Evolutionary conservation across 1,284 basidiomycete genomes (phyloP), one percentile per base, ranked within the genome.

Genomic region (Rhodotorula sp.): DNA sequence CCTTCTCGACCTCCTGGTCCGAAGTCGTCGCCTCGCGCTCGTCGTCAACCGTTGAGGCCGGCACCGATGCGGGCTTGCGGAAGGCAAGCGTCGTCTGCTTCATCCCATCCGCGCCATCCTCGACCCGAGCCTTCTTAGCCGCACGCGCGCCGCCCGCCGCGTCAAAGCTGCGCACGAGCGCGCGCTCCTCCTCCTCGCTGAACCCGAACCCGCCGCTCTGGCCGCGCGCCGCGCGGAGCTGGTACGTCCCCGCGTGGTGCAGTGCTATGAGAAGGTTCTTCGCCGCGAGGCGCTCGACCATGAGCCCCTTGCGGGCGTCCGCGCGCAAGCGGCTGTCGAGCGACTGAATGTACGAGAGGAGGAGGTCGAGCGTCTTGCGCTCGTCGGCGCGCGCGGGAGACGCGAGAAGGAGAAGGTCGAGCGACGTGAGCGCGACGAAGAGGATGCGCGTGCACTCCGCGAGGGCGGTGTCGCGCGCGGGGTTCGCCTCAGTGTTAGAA

Each of bases 271-370:
- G 44, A 8, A 66, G 54, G 51, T 72, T 72, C 51, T 72, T 72
- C 22, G 70, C 70, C 44, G 29, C 54, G 21, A 72, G 53, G 4
- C 70, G 62, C 39, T 68, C 70, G 55, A 72, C 70, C 22, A 34
- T 41, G 8, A 72, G 54, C 9, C 66, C 66, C 27, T 63, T 62
- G 55, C 66, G 60, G 15, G 64, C 70, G 36, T 68, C 64, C 27
- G 70, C 37, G 56, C 70, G 66, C 13, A 71, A 41, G 21, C 59
- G 60, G 22, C 22, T 19, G 25, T 72, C 70, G 32, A 72, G 25
- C 50, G 37, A 34, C 19, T 29, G 36, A 22, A 72, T 17, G 7
- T 17, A 22, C 13, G 9, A 3, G 15, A 55, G 46, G 27, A 72
- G 50, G 27, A 29, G 21, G 4, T 72, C 66, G 32, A 72, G 46